Base-by-base conservation (phyloP, 768 basidiomycete species). In the Imleria badia region DNA sequence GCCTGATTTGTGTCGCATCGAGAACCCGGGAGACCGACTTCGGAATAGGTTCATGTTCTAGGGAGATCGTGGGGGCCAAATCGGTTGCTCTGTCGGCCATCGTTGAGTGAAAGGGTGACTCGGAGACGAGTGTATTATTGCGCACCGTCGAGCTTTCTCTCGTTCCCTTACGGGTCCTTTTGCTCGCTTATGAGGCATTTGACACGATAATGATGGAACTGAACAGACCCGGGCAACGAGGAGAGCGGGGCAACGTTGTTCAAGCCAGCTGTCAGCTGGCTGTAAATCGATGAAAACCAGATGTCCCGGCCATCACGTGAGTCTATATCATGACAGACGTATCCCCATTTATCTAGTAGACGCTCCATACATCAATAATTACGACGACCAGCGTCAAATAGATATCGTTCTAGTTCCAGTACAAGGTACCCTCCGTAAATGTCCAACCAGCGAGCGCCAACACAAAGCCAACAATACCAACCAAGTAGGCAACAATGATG, bases 101-200 rank as follows among this genome's bases (percentile, higher is more conserved):
- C 41, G 43, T 36, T 44, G 15, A 46, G 30, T 48, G 30, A 50
- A 45, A 23, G 11, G 54, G 20, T 6, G 9, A 22, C n/a, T 31
- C 26, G 29, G 33, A 10, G 36, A 49, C 30, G 7, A 54, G 49
- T 19, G 33, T 30, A 54, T 39, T 29, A 4, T 40, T 15, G 63
- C 74, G 19, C 62, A 85, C 85, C 72, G 74, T 66, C 75, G 66
- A 14, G 66, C 67, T 10, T 71, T 73, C 45, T 73, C 62, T 52
- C 74, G 73, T 47, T 81, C 79, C 36, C 81, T 75, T 11, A 75
- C 66, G 26, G 76, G 76, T 22, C 75, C 74, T 62, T 84, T 86
- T 19, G 83, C 81, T 55, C 78, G 78, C 73, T 86, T 87, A 66
- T 87, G 85, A 39, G 85, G 85, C 85, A 87, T 86, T 60, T 62